Conservation (phyloP, 352 stramenopile genomes). For the Saprolegnia parasitica region DNA sequence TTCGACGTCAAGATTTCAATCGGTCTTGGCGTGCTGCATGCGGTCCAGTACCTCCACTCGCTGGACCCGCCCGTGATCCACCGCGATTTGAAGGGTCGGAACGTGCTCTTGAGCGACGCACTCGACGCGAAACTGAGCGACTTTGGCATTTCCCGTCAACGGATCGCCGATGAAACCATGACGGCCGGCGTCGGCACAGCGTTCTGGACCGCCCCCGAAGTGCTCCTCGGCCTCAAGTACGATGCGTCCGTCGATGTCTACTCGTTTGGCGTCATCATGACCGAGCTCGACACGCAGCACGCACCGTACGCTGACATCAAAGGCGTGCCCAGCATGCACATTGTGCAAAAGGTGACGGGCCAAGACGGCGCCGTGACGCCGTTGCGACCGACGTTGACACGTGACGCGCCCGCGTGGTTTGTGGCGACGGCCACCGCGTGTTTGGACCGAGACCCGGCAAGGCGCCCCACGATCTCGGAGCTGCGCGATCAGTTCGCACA, state of each 20-base stretch:
- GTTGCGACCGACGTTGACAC: neutral
- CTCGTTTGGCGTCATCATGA: slow-evolving; percentile 26
- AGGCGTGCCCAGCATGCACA: neutral
- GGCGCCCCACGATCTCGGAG: slow-evolving; percentile 1
- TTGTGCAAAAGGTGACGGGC: slow-evolving; percentile 9
- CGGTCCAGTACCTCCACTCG: slow-evolving; percentile 68
- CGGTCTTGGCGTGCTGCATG: slow-evolving; percentile 66
- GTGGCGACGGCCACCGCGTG: neutral
- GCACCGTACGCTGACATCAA: neutral
- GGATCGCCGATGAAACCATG: slow-evolving; percentile 73
- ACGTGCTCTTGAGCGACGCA: slow-evolving; percentile 61
- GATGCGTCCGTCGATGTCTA: slow-evolving; percentile 54
- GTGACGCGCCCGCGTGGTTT: neutral
- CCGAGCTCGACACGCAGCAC: slow-evolving; percentile 19
- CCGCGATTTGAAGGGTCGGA: slow-evolving; percentile 76
- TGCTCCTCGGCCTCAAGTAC: slow-evolving; percentile 83
- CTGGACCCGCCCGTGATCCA: slow-evolving; percentile 59
- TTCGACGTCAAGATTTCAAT: slow-evolving; percentile 80
- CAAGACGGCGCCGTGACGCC: neutral
- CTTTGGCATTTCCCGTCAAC: slow-evolving; percentile 77
- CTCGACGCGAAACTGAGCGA: slow-evolving; percentile 71
- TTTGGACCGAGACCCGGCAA: neutral
- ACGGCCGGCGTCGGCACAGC: slow-evolving; percentile 78
- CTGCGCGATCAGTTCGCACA: neutral
- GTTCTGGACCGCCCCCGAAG: slow-evolving; percentile 81